Percentiles rank a stretch among this genome's conserved stretches.
These are phyloP conservation scores for Capsicum pubescens DNA, from an alignment of 257 asterid species.

Conservation along the genomic window DNA sequence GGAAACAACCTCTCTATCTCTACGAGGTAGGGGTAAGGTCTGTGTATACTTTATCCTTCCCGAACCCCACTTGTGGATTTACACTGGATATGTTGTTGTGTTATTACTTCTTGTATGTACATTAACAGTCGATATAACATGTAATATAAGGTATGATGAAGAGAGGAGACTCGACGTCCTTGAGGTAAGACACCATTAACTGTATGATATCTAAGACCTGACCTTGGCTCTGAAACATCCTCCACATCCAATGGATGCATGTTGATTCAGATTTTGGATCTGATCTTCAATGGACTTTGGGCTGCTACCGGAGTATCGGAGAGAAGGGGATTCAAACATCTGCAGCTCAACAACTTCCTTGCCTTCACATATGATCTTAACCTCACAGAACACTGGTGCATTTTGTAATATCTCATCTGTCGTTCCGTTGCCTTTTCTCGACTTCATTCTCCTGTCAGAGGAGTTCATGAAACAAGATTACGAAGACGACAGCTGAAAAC, in stretches of 20 bases:
- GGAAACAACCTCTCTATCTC: background rate
- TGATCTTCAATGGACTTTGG: slow-evolving; percentile 32
- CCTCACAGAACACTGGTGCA: slow-evolving; percentile 26
- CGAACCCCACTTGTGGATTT: background rate
- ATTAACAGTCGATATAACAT: too few species aligned
- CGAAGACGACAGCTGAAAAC: background rate
- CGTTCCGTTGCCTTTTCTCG: slow-evolving; percentile 48
- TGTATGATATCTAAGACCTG: slow-evolving; percentile 9
- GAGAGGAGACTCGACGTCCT: background rate
- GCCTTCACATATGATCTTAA: slow-evolving; percentile 24
- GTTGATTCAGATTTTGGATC: background rate
- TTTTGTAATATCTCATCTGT: background rate
- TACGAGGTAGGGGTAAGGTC: background rate
- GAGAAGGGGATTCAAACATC: slow-evolving; percentile 19
- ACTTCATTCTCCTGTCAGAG: slow-evolving; percentile 53
- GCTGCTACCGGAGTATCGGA: slow-evolving; percentile 15
- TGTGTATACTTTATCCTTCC: background rate
- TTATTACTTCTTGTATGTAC: background rate
- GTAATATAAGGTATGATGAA: too few species aligned
- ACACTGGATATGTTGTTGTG: background rate
- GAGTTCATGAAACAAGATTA: background rate
- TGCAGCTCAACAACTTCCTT: slow-evolving; percentile 27
- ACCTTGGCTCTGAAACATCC: slow-evolving; percentile 48
- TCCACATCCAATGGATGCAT: slow-evolving; percentile 35
- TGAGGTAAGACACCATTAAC: slow-evolving; percentile 8